A percentile compares a stretch with the other conserved stretches of the same genome.
phyloP scores from a whole-genome alignment of 371 early-diverging fungal genomes.

The Saksenaea vasiformis region DNA sequence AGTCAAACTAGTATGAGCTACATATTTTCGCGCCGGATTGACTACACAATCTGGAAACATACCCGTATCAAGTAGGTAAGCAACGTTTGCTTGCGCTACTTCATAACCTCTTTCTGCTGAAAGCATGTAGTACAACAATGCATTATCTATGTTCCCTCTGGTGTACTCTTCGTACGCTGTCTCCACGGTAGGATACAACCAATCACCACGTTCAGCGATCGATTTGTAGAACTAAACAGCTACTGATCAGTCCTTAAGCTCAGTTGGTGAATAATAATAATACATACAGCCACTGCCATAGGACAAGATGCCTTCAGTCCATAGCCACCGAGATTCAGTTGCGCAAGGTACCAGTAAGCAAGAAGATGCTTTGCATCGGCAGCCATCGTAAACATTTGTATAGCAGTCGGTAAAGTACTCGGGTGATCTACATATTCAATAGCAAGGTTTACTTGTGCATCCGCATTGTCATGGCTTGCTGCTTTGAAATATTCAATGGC shows the following conservation, averaged over 20 bases:
- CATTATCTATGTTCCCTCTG: conserved; percentile 69
- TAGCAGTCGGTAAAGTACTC: conserved; percentile 31
- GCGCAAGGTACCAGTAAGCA: conserved; percentile 75
- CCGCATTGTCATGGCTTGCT: conserved; percentile 60
- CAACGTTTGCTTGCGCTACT: conserved; percentile 84
- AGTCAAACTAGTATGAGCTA: neutral
- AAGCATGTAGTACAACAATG: conserved; percentile 70
- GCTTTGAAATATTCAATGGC: conserved; percentile 68
- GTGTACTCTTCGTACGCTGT: conserved; percentile 57
- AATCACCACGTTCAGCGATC: conserved; percentile 85
- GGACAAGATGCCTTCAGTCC: conserved; percentile 47
- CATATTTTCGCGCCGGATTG: too few species aligned
- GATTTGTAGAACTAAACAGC: conserved; percentile 68
- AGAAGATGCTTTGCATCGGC: conserved; percentile 64
- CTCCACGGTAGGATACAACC: conserved; percentile 70
- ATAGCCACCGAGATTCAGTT: conserved; percentile 57
- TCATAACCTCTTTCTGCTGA: conserved; percentile 89
- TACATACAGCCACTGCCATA: conserved; percentile 58
- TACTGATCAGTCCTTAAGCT: neutral
- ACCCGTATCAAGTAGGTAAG: conserved; percentile 85
- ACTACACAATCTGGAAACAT: neutral
- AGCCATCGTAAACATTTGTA: conserved; percentile 42
- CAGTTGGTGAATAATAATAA: neutral
- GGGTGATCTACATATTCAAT: conserved; percentile 39
- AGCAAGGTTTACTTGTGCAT: conserved; percentile 63